Conservation (phyloP, 148 eudicot genomes). For the Camellia lanceoleosa region DNA sequence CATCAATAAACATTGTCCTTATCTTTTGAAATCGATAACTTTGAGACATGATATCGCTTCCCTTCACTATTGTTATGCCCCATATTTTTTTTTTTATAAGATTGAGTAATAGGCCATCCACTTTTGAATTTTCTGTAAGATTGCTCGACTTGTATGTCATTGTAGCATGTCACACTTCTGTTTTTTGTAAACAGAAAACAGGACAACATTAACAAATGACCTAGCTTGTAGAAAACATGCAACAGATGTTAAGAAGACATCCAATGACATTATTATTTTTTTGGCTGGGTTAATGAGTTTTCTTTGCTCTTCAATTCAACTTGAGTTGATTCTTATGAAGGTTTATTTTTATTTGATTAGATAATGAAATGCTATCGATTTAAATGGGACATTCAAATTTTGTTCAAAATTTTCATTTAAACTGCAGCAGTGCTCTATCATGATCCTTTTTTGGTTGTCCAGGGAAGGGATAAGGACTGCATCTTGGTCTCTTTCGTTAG, state of each 20-base stretch:
- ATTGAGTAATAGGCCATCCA: neutral
- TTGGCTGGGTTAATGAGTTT: neutral
- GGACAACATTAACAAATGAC: too few species aligned
- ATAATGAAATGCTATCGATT: neutral
- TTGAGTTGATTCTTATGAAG: too few species aligned
- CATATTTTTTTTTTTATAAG: too few species aligned
- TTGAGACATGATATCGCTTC: neutral
- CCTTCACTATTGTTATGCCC: neutral
- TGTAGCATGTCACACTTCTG: neutral
- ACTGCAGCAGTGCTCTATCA: neutral
- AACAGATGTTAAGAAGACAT: neutral
- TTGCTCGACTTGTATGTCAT: neutral
- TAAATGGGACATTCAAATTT: neutral
- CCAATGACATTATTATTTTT: neutral
- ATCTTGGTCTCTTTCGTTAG: constrained; percentile 84
- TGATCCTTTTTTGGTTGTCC: constrained; percentile 15
- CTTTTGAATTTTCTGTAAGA: neutral
- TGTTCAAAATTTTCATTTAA: neutral
- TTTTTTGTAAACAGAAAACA: too few species aligned
- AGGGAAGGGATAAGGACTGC: constrained; percentile 99
- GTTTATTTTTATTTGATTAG: too few species aligned
- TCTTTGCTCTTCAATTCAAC: too few species aligned
- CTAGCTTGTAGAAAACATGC: neutral
- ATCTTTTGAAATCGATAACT: neutral
- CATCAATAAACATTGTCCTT: too few species aligned